phyloP scores from a whole-genome alignment of 2,329 filamentous ascomycete genomes.

The Penicillium vulpinum region DNA sequence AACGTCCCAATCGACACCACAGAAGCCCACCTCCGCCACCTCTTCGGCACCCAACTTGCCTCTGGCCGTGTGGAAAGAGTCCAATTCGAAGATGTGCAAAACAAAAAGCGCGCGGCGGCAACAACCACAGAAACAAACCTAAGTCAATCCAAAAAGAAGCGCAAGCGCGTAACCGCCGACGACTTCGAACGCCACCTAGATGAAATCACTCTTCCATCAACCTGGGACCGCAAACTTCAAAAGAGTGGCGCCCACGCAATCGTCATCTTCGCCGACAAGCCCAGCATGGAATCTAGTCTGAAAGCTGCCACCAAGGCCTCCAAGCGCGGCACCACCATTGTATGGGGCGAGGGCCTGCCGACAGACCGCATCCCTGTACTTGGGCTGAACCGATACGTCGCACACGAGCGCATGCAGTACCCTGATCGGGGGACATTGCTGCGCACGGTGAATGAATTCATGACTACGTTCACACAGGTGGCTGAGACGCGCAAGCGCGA shows the following conservation, averaged over 20 bases:
- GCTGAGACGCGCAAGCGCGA: conserved; percentile 65
- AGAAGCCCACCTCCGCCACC: conserved; percentile 69
- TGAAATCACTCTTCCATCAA: conserved; percentile 64
- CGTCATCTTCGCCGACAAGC: conserved; percentile 78
- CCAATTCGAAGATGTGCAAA: conserved; percentile 62
- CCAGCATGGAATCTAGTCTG: conserved; percentile 72
- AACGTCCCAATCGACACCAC: conserved; percentile 87
- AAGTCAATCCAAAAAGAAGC: conserved; percentile 49
- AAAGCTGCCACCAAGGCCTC: conserved; percentile 69
- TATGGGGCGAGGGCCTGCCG: conserved; percentile 66
- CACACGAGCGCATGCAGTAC: conserved; percentile 70
- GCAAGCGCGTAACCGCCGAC: conserved; percentile 54
- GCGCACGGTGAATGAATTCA: conserved; percentile 77
- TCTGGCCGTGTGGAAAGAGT: conserved; percentile 76
- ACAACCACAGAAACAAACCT: conserved; percentile 23
- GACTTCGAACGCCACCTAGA: conserved; percentile 58
- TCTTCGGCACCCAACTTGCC: conserved; percentile 74
- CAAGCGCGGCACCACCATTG: conserved; percentile 59
- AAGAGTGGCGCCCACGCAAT: conserved; percentile 76
- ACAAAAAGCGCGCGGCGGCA: conserved; percentile 36
- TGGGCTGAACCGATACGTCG: conserved; percentile 56
- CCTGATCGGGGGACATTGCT: conserved; percentile 69
- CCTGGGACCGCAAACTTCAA: conserved; percentile 71
- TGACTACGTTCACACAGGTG: conserved; percentile 70
- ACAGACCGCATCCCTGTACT: conserved; percentile 58